A percentile compares a stretch with the other conserved stretches of the same genome.
Conservation (phyloP, 495 filamentous ascomycete species). For the Aspergillus avenaceus region DNA sequence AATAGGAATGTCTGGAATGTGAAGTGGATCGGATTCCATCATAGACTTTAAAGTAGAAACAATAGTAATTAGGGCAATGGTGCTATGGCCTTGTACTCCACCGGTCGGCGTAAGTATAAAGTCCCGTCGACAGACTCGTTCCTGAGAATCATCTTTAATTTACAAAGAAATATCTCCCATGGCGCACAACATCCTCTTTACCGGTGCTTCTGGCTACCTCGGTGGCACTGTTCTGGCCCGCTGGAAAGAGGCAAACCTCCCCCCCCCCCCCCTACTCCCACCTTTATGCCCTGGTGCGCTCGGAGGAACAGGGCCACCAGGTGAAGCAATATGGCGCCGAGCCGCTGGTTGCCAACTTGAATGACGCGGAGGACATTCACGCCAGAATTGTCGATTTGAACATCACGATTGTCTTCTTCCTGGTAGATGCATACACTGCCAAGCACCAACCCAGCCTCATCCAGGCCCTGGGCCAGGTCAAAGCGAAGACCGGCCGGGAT, state of each 20-base stretch:
- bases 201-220: conserved; percentile 49
- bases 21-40: too few species aligned
- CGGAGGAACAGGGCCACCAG: conserved; percentile 32
- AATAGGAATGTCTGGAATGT: too few species aligned
- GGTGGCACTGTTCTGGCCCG: conserved; percentile 44
- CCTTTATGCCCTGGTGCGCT: conserved; percentile 42
- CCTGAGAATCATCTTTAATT: background rate
- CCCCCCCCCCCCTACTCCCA: conserved; percentile 32
- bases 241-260: conserved; percentile 28
- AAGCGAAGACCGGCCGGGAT: conserved; percentile 28
- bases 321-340: conserved; percentile 42
- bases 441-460: conserved; percentile 30
- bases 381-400: conserved; percentile 32
- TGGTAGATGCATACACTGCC: conserved; percentile 27
- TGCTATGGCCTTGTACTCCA: too few species aligned
- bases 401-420: conserved; percentile 41
- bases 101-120: too few species aligned
- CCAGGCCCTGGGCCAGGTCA: conserved; percentile 36
- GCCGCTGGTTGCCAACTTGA: conserved; percentile 29
- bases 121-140: too few species aligned
- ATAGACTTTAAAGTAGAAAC: too few species aligned
- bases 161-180: too few species aligned
- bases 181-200: conserved; percentile 43
- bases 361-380: conserved; percentile 22
- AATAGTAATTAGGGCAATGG: too few species aligned